Percentiles rank a stretch among this genome's conserved stretches.
These are phyloP conservation scores for Termitomyces heimii DNA, from an alignment of 768 basidiomycete genomes.

Conservation along the genomic window DNA sequence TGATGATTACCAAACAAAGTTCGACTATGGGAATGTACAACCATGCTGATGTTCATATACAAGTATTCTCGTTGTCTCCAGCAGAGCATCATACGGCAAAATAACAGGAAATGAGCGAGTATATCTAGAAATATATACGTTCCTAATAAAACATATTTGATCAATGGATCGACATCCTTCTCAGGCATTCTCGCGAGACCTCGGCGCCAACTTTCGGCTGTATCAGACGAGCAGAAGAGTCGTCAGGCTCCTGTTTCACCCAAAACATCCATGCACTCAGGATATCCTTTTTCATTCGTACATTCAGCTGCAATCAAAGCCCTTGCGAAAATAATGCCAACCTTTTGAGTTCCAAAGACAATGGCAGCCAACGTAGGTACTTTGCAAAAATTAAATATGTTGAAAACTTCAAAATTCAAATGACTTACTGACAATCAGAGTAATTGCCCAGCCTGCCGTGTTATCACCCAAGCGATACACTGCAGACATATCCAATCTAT, in stretches of 20 bases:
- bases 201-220: neutral
- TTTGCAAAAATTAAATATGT: neutral
- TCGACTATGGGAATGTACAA: neutral
- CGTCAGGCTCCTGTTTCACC: neutral
- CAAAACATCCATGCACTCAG: neutral
- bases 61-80: neutral
- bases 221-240: neutral
- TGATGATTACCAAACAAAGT: neutral
- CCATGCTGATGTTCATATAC: neutral
- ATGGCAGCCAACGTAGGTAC: neutral
- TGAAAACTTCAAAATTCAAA: no score
- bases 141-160: no score
- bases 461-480: neutral
- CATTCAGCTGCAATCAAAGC: neutral
- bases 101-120: neutral
- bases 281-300: neutral
- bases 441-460: conserved; percentile 5
- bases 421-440: conserved; percentile 10
- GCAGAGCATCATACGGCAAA: neutral
- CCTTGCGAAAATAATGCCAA: neutral
- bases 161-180: neutral
- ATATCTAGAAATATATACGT: neutral
- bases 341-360: neutral
- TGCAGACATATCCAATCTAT: neutral
- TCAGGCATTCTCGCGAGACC: neutral